A percentile compares a stretch with the other conserved stretches of the same genome.
Evolutionary conservation across 1,139 yeast genomes (phyloP).

Genomic region (Nakaseomyces delphensis): DNA sequence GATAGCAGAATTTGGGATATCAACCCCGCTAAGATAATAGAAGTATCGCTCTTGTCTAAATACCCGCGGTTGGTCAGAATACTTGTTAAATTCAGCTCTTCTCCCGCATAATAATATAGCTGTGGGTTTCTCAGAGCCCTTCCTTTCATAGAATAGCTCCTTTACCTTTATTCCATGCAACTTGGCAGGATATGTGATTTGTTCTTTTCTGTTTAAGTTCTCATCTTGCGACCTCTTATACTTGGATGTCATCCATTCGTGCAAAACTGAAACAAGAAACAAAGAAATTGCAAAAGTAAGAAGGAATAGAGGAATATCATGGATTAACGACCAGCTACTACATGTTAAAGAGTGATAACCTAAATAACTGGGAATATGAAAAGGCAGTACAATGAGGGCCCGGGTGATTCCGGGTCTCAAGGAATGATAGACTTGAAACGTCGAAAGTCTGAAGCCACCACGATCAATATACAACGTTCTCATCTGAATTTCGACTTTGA

Average conservation of each 20-base stretch:
- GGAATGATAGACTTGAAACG: background rate
- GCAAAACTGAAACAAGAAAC: background rate
- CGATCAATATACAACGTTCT: background rate
- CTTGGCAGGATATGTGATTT: background rate
- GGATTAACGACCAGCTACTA: background rate
- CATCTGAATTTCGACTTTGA: conserved; percentile 62
- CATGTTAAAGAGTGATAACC: background rate
- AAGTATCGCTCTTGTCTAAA: conserved; percentile 88
- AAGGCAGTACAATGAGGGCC: background rate
- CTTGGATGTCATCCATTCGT: background rate
- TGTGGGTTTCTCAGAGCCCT: conserved; percentile 12
- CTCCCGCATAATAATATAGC: conserved; percentile 64
- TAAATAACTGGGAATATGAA: background rate
- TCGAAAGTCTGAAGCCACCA: background rate
- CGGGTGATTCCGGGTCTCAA: background rate
- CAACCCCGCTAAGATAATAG: conserved; percentile 78
- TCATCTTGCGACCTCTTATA: background rate
- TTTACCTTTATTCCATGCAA: conserved; percentile 9
- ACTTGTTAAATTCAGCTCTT: conserved; percentile 51
- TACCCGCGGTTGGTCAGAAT: conserved; percentile 71
- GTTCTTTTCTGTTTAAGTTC: background rate
- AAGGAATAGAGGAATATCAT: background rate
- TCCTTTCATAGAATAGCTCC: conserved; percentile 1
- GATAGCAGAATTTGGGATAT: conserved; percentile 68
- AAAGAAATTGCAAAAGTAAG: background rate